phyloP scores from a whole-genome alignment of 75 land plant species.

The Pinus albicaulis region DNA sequence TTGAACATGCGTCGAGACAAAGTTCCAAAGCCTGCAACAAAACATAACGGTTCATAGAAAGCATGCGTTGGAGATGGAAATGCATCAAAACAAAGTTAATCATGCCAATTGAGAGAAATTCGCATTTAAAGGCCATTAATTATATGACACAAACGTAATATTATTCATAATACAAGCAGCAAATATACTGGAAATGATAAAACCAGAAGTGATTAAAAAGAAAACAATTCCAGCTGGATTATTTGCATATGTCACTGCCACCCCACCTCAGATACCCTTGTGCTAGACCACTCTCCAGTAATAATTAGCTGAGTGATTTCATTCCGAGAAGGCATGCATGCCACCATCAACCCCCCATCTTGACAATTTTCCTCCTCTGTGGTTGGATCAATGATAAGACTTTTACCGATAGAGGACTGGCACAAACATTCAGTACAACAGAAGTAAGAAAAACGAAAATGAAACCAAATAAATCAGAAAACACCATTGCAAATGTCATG shows the following conservation, averaged over 20 bases:
- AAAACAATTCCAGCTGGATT: not conserved
- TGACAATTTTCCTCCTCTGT: constrained; percentile 80
- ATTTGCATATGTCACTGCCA: not conserved
- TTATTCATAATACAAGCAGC: not conserved
- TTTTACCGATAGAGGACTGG: constrained; percentile 66
- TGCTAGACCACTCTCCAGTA: constrained; percentile 93
- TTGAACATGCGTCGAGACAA: constrained; percentile 73
- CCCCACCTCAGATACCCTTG: constrained; percentile 68
- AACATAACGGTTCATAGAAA: not conserved
- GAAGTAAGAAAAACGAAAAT: not conserved
- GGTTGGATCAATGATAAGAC: constrained; percentile 75
- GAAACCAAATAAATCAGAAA: not conserved
- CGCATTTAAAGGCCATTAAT: not conserved
- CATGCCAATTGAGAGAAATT: not conserved
- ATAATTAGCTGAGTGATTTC: constrained; percentile 89
- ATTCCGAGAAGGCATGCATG: constrained; percentile 86
- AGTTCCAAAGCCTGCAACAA: constrained; percentile 72
- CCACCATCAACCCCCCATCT: constrained; percentile 84
- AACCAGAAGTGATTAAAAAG: not conserved
- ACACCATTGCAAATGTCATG: not conserved
- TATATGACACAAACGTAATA: not conserved
- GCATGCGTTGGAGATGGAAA: not conserved
- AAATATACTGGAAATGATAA: not conserved
- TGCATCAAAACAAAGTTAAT: too few species aligned
- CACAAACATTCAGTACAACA: not conserved